These are phyloP conservation scores for Phyllosticta citriasiana DNA, from an alignment of 2,329 filamentous ascomycete genomes.

Conservation along the genomic window DNA sequence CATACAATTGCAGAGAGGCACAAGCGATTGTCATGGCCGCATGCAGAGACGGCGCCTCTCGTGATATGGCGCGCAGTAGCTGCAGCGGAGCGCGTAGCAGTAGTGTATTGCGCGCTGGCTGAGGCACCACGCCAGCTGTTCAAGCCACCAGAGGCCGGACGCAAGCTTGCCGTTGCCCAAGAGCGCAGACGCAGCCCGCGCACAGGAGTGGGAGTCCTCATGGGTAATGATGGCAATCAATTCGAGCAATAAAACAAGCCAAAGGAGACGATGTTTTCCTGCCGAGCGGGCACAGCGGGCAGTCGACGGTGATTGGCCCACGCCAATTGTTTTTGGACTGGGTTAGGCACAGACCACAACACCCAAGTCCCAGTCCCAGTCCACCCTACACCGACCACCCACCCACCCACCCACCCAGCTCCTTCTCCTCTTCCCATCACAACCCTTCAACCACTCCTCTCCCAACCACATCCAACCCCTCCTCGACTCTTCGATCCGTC, in stretches of 20 bases:
- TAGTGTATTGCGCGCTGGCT: background rate
- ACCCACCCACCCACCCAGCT: background rate
- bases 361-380: background rate
- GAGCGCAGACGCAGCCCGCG: background rate
- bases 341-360: background rate
- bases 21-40: background rate
- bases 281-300: background rate
- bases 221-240: background rate
- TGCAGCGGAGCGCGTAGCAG: background rate
- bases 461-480: background rate
- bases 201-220: background rate
- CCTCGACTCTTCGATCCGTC: background rate
- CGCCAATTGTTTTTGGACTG: background rate
- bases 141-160: background rate
- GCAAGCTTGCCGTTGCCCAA: background rate
- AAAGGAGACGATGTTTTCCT: background rate
- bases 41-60: background rate
- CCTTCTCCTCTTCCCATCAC: slow-evolving; percentile 6
- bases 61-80: background rate
- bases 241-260: background rate
- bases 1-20: background rate
- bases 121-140: background rate
- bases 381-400: slow-evolving; percentile 4
- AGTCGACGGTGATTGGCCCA: background rate
- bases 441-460: slow-evolving; percentile 1